Conservation (phyloP, 1,284 basidiomycete genomes). For the Fomitiporia mediterranea region DNA sequence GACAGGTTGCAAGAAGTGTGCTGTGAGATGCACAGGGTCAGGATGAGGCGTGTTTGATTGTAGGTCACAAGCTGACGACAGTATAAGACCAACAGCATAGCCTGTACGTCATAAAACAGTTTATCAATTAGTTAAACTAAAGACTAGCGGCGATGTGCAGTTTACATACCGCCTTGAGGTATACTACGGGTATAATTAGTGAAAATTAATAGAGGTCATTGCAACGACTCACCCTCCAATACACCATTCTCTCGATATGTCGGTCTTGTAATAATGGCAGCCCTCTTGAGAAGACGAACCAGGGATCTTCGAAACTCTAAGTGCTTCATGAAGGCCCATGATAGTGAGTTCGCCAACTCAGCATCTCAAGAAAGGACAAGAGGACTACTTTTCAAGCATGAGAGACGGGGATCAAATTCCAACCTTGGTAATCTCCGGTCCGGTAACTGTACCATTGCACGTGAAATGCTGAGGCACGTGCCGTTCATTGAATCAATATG, state of each 20-base stretch:
- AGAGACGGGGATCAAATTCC: background rate
- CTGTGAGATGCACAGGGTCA: conserved; percentile 55
- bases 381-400: background rate
- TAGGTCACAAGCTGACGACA: conserved; percentile 48
- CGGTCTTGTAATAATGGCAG: background rate
- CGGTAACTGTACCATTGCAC: background rate
- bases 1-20: conserved; percentile 46
- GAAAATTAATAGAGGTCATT: background rate
- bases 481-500: too few species aligned
- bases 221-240: conserved; percentile 9
- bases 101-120: conserved; percentile 40
- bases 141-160: too few species aligned
- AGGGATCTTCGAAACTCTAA: background rate
- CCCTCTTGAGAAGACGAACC: background rate
- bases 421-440: background rate
- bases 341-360: background rate
- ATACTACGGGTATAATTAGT: background rate
- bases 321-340: background rate
- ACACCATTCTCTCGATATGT: conserved; percentile 10
- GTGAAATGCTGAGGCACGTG: too few species aligned
- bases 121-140: too few species aligned
- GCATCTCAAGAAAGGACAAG: too few species aligned
- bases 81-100: conserved; percentile 48
- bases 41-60: conserved; percentile 43
- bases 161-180: conserved; percentile 15